phyloP scores from a whole-genome alignment of 495 filamentous ascomycete species.

The Penicillium daleae region DNA sequence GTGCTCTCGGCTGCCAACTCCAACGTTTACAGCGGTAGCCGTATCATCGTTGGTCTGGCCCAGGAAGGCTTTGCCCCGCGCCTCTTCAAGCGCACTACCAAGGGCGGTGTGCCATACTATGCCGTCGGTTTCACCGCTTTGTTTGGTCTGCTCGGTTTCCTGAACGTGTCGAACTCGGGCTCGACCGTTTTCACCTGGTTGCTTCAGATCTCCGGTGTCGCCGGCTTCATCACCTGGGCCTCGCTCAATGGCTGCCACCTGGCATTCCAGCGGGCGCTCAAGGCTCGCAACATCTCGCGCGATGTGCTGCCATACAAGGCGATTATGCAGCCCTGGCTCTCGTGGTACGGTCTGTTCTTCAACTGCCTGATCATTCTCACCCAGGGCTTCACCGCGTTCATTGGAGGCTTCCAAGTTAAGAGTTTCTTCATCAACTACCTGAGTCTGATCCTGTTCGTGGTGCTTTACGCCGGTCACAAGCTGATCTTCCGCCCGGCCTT shows the following conservation, averaged over 20 bases:
- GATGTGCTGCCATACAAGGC: constrained; percentile 62
- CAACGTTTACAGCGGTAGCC: constrained; percentile 76
- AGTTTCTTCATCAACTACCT: constrained; percentile 66
- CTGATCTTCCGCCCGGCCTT: constrained; percentile 46
- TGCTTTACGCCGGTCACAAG: constrained; percentile 64
- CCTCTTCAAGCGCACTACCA: constrained; percentile 54
- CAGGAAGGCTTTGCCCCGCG: constrained; percentile 63
- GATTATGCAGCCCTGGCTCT: constrained; percentile 60
- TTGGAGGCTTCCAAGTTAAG: constrained; percentile 58
- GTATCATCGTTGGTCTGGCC: constrained; percentile 66
- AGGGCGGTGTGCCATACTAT: constrained; percentile 57
- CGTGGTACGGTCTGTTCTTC: constrained; percentile 66
- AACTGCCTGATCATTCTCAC: constrained; percentile 67
- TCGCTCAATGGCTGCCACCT: constrained; percentile 63
- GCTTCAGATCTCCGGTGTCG: constrained; percentile 65
- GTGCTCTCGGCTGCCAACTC: constrained; percentile 78
- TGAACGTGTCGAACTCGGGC: constrained; percentile 51
- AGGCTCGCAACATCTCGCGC: constrained; percentile 58
- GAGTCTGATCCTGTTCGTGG: constrained; percentile 62
- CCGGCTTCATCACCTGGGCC: constrained; percentile 70
- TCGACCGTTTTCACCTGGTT: constrained; percentile 62
- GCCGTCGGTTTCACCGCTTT: constrained; percentile 53
- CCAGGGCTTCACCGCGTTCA: constrained; percentile 71
- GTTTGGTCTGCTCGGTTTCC: constrained; percentile 56
- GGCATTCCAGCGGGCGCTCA: constrained; percentile 62